Evolutionary conservation across 192 early-diverging fungal species (phyloP).

Genomic region (Fimicolochytrium jonesii): DNA sequence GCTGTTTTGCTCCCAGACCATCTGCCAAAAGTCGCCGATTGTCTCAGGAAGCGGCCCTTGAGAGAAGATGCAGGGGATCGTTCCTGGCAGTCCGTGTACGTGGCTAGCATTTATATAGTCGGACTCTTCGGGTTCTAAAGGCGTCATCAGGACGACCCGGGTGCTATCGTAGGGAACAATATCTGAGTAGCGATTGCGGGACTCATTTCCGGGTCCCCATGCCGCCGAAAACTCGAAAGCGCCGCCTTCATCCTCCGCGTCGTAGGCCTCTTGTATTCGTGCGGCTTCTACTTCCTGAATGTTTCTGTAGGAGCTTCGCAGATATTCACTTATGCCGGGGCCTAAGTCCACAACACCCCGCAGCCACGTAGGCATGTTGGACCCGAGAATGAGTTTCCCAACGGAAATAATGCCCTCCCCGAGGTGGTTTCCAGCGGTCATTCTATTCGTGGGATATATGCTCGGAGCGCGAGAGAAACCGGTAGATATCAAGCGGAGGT

Average conservation of each 20-base stretch:
- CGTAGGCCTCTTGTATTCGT: slow-evolving; percentile 1
- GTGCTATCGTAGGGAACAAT: slow-evolving; percentile 49
- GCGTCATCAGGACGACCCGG: slow-evolving; percentile 34
- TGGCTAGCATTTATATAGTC: slow-evolving; percentile 89
- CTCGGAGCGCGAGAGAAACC: too few species aligned
- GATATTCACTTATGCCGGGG: background rate
- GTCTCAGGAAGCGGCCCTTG: slow-evolving; percentile 84
- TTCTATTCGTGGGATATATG: too few species aligned
- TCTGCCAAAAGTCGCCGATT: slow-evolving; percentile 81
- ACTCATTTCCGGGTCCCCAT: slow-evolving; percentile 1
- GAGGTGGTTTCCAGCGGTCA: slow-evolving; percentile 21
- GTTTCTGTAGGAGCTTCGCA: slow-evolving; percentile 6
- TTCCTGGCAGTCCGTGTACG: slow-evolving; percentile 34
- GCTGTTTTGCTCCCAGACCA: slow-evolving; percentile 75
- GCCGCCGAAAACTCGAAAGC: slow-evolving; percentile 6
- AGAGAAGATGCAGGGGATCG: slow-evolving; percentile 73
- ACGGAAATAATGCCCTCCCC: slow-evolving; percentile 10
- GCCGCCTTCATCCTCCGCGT: background rate
- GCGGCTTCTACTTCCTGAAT: slow-evolving; percentile 13
- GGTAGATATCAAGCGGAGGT: too few species aligned
- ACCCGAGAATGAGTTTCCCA: background rate
- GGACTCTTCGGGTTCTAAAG: slow-evolving; percentile 8
- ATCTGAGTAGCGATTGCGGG: slow-evolving; percentile 38
- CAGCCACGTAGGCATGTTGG: slow-evolving; percentile 20
- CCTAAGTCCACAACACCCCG: slow-evolving; percentile 6